A percentile compares a stretch with the other conserved stretches of the same genome.
Evolutionary conservation across 805 yeast genomes (phyloP).

Genomic region (Teunomyces aglyptinius): DNA sequence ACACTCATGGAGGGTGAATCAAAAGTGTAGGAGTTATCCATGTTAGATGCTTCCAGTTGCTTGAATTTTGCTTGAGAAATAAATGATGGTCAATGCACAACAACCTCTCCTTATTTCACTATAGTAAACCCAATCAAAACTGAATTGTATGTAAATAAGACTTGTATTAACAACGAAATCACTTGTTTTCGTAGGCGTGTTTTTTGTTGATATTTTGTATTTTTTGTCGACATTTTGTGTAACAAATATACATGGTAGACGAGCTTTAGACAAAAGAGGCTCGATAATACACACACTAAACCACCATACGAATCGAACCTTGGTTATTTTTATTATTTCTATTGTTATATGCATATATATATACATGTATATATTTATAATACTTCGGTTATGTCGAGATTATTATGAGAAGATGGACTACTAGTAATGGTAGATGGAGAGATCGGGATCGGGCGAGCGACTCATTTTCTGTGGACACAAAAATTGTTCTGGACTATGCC

Average conservation of each 20-base stretch:
- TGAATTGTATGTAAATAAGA: not conserved
- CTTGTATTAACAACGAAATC: not conserved
- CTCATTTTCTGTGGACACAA: too few relatives aligned
- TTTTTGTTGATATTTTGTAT: not conserved
- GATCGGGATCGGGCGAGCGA: too few relatives aligned
- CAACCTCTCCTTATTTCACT: not conserved
- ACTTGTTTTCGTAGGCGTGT: not conserved
- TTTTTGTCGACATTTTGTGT: conserved; percentile 4
- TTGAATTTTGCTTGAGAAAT: not conserved
- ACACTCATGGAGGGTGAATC: conserved; percentile 26
- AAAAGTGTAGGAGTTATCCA: conserved; percentile 17
- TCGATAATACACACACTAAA: not conserved
- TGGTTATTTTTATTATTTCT: not conserved
- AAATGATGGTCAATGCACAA: not conserved
- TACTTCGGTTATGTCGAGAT: too few relatives aligned
- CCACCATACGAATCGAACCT: not conserved
- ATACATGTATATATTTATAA: too few relatives aligned
- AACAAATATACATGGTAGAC: conserved; percentile 2
- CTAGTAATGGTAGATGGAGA: too few relatives aligned
- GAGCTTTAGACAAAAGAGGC: not conserved
- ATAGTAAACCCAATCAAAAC: not conserved
- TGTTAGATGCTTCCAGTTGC: not conserved
- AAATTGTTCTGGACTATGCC: too few relatives aligned
- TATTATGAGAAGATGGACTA: too few relatives aligned
- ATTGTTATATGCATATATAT: not conserved